Conservation (phyloP, 208 protist genomes). For the Acanthamoeba lenticulata region DNA sequence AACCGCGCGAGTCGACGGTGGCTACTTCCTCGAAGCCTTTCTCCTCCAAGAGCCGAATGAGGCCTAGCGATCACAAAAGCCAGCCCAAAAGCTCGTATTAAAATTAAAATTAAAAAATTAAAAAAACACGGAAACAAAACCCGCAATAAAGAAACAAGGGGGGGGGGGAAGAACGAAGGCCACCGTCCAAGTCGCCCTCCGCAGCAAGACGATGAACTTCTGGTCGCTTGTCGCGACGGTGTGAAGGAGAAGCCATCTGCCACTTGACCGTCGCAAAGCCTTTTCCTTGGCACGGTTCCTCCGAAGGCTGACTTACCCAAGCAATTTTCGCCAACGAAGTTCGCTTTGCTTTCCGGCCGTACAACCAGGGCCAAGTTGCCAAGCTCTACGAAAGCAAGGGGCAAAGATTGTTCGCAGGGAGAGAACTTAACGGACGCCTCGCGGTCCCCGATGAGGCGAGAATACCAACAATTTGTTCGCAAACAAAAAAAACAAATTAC, state of each 20-base stretch:
- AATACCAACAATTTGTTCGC: neutral
- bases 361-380: too few relatives aligned
- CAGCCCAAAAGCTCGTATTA: neutral
- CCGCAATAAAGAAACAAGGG: neutral
- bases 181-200: neutral
- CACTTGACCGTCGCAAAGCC: neutral
- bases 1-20: neutral
- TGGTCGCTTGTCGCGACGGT: neutral
- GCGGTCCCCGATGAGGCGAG: too few relatives aligned
- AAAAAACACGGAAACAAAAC: neutral
- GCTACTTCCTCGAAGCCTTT: neutral
- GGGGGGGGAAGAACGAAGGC: neutral
- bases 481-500: neutral
- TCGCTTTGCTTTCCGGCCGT: too few relatives aligned
- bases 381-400: too few relatives aligned
- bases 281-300: too few relatives aligned
- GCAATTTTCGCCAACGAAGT: too few relatives aligned
- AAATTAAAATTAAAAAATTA: neutral
- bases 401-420: too few relatives aligned
- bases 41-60: neutral
- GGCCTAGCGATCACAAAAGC: neutral
- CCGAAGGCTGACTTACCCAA: too few relatives aligned
- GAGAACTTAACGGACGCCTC: too few relatives aligned
- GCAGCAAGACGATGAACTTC: neutral
- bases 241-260: neutral